Percentiles rank a stretch among this genome's conserved stretches.
These are phyloP conservation scores for Boletellus sp. DNA, from an alignment of 768 basidiomycete genomes.

Conservation along the genomic window DNA sequence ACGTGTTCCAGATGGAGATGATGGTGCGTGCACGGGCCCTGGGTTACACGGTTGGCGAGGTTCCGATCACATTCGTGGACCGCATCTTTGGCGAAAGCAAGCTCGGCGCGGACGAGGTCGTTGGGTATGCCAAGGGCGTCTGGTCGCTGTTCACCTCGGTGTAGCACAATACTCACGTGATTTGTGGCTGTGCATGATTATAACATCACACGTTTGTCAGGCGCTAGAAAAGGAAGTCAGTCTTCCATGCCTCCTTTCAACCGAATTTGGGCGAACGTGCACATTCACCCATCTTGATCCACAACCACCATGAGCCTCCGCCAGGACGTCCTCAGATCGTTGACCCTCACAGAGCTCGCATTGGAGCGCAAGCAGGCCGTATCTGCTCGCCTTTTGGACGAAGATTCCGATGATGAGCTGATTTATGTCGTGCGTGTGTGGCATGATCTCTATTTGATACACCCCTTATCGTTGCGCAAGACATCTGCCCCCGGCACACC, in stretches of 20 bases:
- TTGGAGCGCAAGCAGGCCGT: conserved; percentile 22
- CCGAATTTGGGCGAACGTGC: neutral
- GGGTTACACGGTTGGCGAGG: conserved; percentile 84
- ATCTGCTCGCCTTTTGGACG: conserved; percentile 25
- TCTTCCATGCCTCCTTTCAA: neutral
- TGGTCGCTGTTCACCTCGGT: conserved; percentile 75
- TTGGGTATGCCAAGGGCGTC: conserved; percentile 83
- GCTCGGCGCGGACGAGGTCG: conserved; percentile 82
- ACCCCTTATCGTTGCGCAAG: conserved; percentile 33
- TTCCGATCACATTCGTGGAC: conserved; percentile 94
- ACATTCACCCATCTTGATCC: neutral
- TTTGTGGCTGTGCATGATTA: conserved; percentile 1
- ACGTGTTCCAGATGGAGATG: conserved; percentile 99
- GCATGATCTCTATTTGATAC: neutral
- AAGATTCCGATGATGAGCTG: conserved; percentile 65
- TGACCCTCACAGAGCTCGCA: conserved; percentile 36
- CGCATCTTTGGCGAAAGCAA: conserved; percentile 93
- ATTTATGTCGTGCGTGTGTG: conserved; percentile 60
- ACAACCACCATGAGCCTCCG: conserved; percentile 57
- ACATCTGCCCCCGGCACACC: conserved; percentile 69
- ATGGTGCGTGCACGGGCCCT: conserved; percentile 85
- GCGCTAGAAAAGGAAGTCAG: conserved; percentile 8
- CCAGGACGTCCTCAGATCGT: conserved; percentile 64
- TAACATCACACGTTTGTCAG: conserved; percentile 26
- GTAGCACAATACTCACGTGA: conserved; percentile 33